These are phyloP conservation scores for Saccharomyces pastorianus DNA, from an alignment of 1,139 yeast species.

Conservation along the genomic window DNA sequence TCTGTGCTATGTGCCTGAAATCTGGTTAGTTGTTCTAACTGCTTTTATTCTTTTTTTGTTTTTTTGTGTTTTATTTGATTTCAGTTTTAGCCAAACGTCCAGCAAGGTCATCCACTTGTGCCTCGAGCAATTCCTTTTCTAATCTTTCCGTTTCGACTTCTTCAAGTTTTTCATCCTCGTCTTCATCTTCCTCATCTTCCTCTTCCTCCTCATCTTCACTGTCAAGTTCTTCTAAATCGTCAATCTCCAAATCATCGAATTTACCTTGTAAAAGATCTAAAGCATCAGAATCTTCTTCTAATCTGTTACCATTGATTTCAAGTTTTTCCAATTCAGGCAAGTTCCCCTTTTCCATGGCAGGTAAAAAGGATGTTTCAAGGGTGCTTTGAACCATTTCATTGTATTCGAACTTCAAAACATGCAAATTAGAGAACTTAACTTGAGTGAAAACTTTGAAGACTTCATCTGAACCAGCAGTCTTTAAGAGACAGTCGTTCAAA, in stretches of 20 bases:
- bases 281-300: conserved; percentile 66
- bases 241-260: conserved; percentile 73
- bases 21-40: background rate
- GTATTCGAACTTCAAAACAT: conserved; percentile 68
- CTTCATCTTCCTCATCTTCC: no score
- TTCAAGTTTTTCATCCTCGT: conserved; percentile 39
- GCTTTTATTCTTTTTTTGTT: background rate
- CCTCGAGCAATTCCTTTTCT: conserved; percentile 49
- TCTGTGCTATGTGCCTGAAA: background rate
- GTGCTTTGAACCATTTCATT: conserved; percentile 74
- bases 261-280: conserved; percentile 48
- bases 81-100: conserved; percentile 49
- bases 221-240: conserved; percentile 85
- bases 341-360: conserved; percentile 43
- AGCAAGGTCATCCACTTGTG: conserved; percentile 50
- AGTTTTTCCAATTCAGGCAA: conserved; percentile 55
- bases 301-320: conserved; percentile 88
- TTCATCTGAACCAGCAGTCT: conserved; percentile 60
- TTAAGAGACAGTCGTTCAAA: conserved; percentile 81
- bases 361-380: conserved; percentile 42
- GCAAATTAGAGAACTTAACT: conserved; percentile 40
- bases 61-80: conserved; percentile 18
- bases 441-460: conserved; percentile 43
- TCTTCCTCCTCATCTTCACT: conserved; percentile 44
- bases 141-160: conserved; percentile 49